Base-by-base conservation (phyloP, 371 early-diverging fungal species). In the Nematocida sp. region DNA sequence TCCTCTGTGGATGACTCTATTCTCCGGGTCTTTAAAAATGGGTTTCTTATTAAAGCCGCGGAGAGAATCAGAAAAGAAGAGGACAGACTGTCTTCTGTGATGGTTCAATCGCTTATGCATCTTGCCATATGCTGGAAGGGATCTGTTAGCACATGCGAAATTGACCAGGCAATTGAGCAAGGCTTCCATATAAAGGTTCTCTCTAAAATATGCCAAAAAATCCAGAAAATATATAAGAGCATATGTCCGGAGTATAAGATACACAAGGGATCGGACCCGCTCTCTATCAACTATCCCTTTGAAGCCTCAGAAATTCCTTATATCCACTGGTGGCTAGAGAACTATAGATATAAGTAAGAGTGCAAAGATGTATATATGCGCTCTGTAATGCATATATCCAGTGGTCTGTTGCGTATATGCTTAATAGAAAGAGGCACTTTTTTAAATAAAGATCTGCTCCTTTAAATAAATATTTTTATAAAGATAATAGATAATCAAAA, bases 161-260 rank as follows among this genome's bases (percentile, higher is more conserved):
- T 63, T 5, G 63, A 63, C 25, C 5, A 33, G 30, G 47, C 25
- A 13, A 63, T 63, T 47, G 23, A n/a, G 50, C 5, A 4, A 7
- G 50, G 11, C 25, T 7, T 36, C 4, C 5, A 45, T 63, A 36
- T 18, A 48, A 42, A 16, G 4, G 30, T 63, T 28, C 9, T 42
- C 5, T 5, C 5, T 36, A 45, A 30, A 11, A 13, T 63, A 13
- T 16, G 5, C 25, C 49, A 7, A 23, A 5, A 63, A 11, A 45
- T 63, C 5, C 63, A 63, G 35, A 28, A 7, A 28, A 42, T 39
- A 16, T 63, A 63, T 39, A 25, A 39, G 13, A 63, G 35, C 7
- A 25, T 5, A 5, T 7, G 25, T 30, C 40, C 40, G 7, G 30
- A 23, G 13, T 63, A 48, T 38, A 33, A 4, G 5, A 7, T 32